phyloP scores from a whole-genome alignment of 176 grass and related monocot species.

The Aegilops speltoides region DNA sequence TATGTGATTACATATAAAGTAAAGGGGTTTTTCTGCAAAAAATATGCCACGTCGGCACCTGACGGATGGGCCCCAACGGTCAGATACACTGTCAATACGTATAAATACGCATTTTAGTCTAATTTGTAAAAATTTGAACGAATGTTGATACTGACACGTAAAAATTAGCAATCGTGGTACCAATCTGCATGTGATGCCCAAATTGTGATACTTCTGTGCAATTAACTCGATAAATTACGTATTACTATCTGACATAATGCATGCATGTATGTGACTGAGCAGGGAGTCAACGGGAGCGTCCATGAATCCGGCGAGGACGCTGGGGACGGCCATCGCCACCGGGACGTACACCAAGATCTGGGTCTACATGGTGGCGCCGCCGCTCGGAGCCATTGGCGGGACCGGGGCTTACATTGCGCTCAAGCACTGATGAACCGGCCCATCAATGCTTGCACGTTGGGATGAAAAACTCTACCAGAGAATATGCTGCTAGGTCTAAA shows the following conservation, averaged over 20 bases:
- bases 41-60: too few species aligned
- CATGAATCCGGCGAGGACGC: constrained; percentile 64
- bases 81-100: too few species aligned
- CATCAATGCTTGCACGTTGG: not conserved
- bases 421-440: not conserved
- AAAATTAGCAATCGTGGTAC: too few species aligned
- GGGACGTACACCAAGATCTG: constrained; percentile 51
- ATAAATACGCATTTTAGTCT: too few species aligned
- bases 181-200: too few species aligned
- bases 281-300: constrained; percentile 50
- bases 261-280: not conserved
- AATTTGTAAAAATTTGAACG: too few species aligned
- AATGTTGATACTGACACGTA: too few species aligned
- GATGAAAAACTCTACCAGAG: not conserved
- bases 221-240: not conserved
- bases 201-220: too few species aligned
- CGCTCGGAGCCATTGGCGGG: constrained; percentile 40
- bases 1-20: too few species aligned
- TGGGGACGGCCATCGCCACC: constrained; percentile 48
- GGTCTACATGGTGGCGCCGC: constrained; percentile 53
- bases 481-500: not conserved
- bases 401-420: constrained; percentile 40
- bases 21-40: too few species aligned
- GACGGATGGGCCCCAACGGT: too few species aligned
- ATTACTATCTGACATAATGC: not conserved